Evolutionary conservation across 2,329 filamentous ascomycete genomes (phyloP).

Genomic region (Shiraia bambusicola): DNA sequence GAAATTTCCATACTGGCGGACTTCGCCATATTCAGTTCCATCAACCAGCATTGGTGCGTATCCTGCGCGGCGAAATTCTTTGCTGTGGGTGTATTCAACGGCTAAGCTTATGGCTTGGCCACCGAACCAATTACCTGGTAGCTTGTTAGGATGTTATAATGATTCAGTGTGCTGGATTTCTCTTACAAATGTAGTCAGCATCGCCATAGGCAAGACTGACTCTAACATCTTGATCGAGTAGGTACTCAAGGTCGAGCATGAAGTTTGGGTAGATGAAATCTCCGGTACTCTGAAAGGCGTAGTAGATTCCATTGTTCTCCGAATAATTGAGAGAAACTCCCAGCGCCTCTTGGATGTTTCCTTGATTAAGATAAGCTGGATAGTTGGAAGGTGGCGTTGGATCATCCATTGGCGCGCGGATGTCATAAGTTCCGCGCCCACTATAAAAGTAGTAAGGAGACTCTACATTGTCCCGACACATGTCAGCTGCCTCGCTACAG

Average conservation of each 20-base stretch:
- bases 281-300: slow-evolving; percentile 54
- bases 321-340: slow-evolving; percentile 65
- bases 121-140: slow-evolving; percentile 43
- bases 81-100: slow-evolving; percentile 42
- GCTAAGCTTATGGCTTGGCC: slow-evolving; percentile 40
- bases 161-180: not conserved
- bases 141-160: slow-evolving; percentile 1
- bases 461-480: slow-evolving; percentile 61
- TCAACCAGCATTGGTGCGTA: slow-evolving; percentile 40
- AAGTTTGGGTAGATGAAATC: slow-evolving; percentile 63
- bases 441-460: slow-evolving; percentile 57
- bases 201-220: slow-evolving; percentile 42
- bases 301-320: slow-evolving; percentile 52
- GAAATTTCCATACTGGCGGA: slow-evolving; percentile 44
- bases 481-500: slow-evolving; percentile 57
- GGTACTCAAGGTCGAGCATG: slow-evolving; percentile 45
- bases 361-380: slow-evolving; percentile 61
- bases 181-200: slow-evolving; percentile 44
- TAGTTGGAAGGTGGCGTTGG: slow-evolving; percentile 56
- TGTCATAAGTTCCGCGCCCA: slow-evolving; percentile 56
- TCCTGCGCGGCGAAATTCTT: slow-evolving; percentile 27
- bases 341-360: slow-evolving; percentile 58
- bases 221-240: slow-evolving; percentile 43
- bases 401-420: slow-evolving; percentile 53
- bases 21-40: slow-evolving; percentile 45